Evolutionary conservation across 345 rosid species (phyloP).

Genomic region (Geranium rotundifolium): DNA sequence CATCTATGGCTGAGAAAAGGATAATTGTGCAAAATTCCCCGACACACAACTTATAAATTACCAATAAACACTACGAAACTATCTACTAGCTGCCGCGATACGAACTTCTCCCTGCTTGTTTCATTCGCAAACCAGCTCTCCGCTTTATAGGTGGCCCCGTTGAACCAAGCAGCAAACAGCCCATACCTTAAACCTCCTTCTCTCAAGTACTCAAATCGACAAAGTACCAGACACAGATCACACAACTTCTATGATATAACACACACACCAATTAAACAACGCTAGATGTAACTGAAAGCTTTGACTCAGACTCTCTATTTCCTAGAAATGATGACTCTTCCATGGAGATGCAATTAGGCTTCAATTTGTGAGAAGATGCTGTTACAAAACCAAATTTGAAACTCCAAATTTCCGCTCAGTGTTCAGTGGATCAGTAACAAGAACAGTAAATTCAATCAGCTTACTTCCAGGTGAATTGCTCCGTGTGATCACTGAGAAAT

Average conservation of each 20-base stretch:
- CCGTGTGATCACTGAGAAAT: background rate
- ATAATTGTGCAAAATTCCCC: background rate
- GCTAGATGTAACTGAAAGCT: background rate
- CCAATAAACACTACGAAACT: conserved; percentile 7
- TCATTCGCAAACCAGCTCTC: conserved; percentile 38
- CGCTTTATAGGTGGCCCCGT: conserved; percentile 40
- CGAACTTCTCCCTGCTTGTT: conserved; percentile 55
- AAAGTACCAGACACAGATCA: background rate
- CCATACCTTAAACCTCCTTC: conserved; percentile 19
- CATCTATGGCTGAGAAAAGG: conserved; percentile 14
- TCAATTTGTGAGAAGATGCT: no score
- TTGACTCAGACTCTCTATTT: background rate
- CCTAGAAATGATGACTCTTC: background rate
- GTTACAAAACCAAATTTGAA: no score
- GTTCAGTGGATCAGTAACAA: background rate
- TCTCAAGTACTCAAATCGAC: background rate
- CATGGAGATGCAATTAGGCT: background rate
- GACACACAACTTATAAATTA: background rate
- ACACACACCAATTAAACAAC: background rate
- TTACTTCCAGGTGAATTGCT: background rate
- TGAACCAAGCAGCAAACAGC: conserved; percentile 20
- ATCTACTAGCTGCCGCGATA: conserved; percentile 43
- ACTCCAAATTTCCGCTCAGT: background rate
- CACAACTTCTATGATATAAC: background rate
- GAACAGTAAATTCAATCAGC: background rate